Percentiles rank a stretch among this genome's conserved stretches.
These are phyloP conservation scores for Ceratobasidium papillatum DNA, from an alignment of 1,284 basidiomycete genomes.

Conservation along the genomic window DNA sequence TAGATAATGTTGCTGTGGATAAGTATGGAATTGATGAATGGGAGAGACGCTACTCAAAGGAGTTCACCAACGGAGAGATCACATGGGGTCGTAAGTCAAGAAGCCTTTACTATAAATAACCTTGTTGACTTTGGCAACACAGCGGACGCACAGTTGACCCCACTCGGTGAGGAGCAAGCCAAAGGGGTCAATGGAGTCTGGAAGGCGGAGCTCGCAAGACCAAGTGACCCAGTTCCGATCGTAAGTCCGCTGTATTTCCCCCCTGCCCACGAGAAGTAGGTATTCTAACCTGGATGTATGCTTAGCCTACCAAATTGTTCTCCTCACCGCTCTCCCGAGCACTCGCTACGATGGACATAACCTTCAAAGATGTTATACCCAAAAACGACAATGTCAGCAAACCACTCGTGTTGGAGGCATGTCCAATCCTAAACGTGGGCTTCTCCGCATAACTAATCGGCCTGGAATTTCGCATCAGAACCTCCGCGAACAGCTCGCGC, in stretches of 20 bases:
- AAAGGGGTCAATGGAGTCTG: conserved; percentile 62
- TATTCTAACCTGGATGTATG: background rate
- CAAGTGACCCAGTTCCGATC: conserved; percentile 58
- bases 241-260: conserved; percentile 5
- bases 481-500: conserved; percentile 71
- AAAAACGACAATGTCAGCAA: conserved; percentile 47
- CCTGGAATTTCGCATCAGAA: conserved; percentile 56
- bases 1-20: conserved; percentile 75
- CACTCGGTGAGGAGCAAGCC: conserved; percentile 25
- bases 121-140: background rate
- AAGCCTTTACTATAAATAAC: background rate
- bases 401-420: conserved; percentile 63
- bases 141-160: conserved; percentile 30
- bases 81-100: conserved; percentile 76
- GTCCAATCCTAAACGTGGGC: conserved; percentile 35
- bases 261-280: background rate
- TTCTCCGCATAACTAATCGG: background rate
- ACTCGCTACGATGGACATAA: conserved; percentile 70
- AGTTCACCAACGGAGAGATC: conserved; percentile 75
- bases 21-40: conserved; percentile 73
- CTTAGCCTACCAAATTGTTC: conserved; percentile 65
- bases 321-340: conserved; percentile 79
- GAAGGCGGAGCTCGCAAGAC: conserved; percentile 60
- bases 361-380: conserved; percentile 60
- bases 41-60: conserved; percentile 65